These are phyloP conservation scores for Adenanthera pavonina DNA, from an alignment of 306 rosid genomes.

Conservation along the genomic window DNA sequence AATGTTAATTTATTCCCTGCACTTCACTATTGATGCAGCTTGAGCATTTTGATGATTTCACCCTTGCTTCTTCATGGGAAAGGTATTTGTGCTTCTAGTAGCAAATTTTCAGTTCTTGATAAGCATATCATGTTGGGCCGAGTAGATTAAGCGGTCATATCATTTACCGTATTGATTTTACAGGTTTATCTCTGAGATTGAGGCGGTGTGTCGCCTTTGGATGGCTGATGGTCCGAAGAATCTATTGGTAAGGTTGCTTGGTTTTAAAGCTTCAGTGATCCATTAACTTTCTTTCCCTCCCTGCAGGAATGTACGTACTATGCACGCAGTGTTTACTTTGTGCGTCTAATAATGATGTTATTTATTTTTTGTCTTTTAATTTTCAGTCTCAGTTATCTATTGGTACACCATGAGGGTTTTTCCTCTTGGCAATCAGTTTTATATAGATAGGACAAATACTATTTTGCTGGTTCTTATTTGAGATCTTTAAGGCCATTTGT, in stretches of 20 bases:
- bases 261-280: slow-evolving; percentile 17
- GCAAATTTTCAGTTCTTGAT: slow-evolving; percentile 26
- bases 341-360: not conserved
- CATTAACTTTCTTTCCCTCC: not conserved
- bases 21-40: slow-evolving; percentile 53
- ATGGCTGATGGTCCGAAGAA: slow-evolving; percentile 80
- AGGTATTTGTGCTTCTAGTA: slow-evolving; percentile 52
- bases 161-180: slow-evolving; percentile 1
- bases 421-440: not conserved
- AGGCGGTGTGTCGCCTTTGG: slow-evolving; percentile 91
- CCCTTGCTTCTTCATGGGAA: slow-evolving; percentile 97
- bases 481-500: not conserved
- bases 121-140: not conserved
- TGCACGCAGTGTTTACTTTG: not conserved
- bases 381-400: not conserved
- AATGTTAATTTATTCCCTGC: slow-evolving; percentile 2
- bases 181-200: slow-evolving; percentile 96
- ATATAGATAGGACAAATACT: not conserved
- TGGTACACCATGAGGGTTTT: not conserved
- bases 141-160: not conserved
- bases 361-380: not conserved
- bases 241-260: slow-evolving; percentile 69
- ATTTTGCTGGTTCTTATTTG: slow-evolving; percentile 1
- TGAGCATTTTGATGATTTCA: slow-evolving; percentile 97
- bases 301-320: not conserved